Evolutionary conservation across 2,329 filamentous ascomycete species (phyloP), one percentile per base, ranked within the genome.

Genomic region (Fusarium scirpi): DNA sequence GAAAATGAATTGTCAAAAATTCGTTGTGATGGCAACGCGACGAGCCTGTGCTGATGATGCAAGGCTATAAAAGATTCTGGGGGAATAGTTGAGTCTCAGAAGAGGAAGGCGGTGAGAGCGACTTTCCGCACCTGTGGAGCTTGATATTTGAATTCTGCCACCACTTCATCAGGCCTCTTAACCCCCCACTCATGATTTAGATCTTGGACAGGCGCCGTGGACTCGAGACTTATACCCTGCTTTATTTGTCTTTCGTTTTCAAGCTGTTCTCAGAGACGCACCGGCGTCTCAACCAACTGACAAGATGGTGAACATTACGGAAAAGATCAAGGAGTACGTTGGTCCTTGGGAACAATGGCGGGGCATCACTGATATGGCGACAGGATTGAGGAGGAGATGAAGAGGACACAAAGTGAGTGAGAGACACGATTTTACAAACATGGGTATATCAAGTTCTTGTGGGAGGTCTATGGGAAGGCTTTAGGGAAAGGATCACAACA

Each of bases 301-400:
- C 82, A 87, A 84, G 77, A 99, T 99, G 96, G 96, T 98, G 82
- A 98, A 98, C 85, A 99, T 99, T 74, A 98, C 96, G 73, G 97
- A 99, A 59, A 98, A 97, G 88, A 99, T 99, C 85, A 99, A 99
- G 87, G 96, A 98, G 95, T 97, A 83, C 78, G 91, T 80, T 22
- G 30, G 22, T 20, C 32, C 46, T 34, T 40, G 22, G 29, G 25
- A 20, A 22, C 18, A 8, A 52, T 62, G 51, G 65, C 45, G 59
- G 56, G 56, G 65, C 54, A 52, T 57, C 44, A 69, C 76, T 78
- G 69, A 78, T 38, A 70, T 48, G 11, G 59, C 30, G n/a, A 56
- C 75, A 98, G 95, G 90, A 99, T 99, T 78, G 96, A 99, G 89
- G 94, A 97, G 84, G 96, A 99, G 91, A 99, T 99, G 96, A 91